These are phyloP conservation scores for Sesbania bispinosa DNA, from an alignment of 306 rosid species.

Conservation along the genomic window DNA sequence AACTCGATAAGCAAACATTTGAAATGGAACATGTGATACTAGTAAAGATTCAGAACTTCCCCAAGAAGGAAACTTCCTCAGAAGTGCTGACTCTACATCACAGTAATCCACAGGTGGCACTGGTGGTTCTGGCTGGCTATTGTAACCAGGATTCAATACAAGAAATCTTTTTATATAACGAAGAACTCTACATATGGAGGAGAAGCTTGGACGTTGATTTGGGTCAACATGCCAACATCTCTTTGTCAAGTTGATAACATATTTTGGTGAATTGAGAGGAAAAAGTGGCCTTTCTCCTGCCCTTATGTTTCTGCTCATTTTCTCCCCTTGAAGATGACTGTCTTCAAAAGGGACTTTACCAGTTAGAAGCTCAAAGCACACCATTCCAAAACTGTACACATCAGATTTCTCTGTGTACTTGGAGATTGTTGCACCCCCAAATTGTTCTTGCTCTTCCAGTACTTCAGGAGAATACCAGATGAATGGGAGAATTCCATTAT, in stretches of 20 bases:
- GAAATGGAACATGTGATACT: conserved; percentile 66
- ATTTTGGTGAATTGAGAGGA: conserved; percentile 63
- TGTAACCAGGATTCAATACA: conserved; percentile 61
- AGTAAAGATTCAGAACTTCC: conserved; percentile 38
- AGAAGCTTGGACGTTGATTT: conserved; percentile 74
- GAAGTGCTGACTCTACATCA: conserved; percentile 58
- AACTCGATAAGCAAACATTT: conserved; percentile 67
- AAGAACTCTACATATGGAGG: conserved; percentile 79
- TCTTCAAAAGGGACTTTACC: conserved; percentile 97
- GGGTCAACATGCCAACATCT: conserved; percentile 87
- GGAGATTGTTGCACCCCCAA: conserved; percentile 26
- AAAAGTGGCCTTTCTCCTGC: conserved; percentile 92
- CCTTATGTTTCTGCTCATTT: conserved; percentile 83
- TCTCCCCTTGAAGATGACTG: conserved; percentile 86
- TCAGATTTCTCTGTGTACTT: conserved; percentile 78
- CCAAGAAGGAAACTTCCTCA: conserved; percentile 65
- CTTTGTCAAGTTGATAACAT: conserved; percentile 67
- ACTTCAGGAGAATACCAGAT: conserved; percentile 91
- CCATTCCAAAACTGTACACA: conserved; percentile 92
- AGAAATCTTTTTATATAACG: conserved; percentile 62
- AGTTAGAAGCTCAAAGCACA: conserved; percentile 85
- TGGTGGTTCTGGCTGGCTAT: conserved; percentile 50
- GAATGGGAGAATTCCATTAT: conserved; percentile 54
- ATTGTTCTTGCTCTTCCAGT: conserved; percentile 77
- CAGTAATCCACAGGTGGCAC: conserved; percentile 63